Percentiles rank a stretch among this genome's conserved stretches.
Evolutionary conservation across 345 rosid species (phyloP).

Genomic region (Gossypium anomalum): DNA sequence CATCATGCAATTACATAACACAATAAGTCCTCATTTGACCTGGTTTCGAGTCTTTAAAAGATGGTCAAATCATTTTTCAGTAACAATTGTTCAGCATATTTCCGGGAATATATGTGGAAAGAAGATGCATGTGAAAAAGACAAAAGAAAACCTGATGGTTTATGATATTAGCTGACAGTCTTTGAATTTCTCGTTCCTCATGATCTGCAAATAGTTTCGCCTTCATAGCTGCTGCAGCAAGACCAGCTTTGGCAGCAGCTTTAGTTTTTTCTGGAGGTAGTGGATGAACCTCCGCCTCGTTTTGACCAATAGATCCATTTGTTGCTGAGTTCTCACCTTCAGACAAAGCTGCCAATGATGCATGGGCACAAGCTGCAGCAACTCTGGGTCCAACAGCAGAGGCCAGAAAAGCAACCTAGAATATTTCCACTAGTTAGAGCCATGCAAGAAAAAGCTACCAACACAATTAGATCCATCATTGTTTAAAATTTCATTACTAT

Average conservation of each 20-base stretch:
- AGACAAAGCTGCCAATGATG: conserved; percentile 72
- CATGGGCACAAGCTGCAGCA: conserved; percentile 98
- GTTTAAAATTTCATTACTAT: background rate
- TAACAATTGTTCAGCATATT: conserved; percentile 1
- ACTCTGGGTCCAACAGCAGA: conserved; percentile 97
- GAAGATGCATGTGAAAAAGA: background rate
- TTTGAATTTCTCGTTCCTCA: conserved; percentile 97
- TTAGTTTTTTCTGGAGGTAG: conserved; percentile 61
- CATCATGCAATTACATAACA: background rate
- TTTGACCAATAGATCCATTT: conserved; percentile 40
- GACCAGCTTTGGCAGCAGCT: conserved; percentile 82
- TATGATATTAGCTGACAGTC: conserved; percentile 86
- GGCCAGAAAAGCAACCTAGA: conserved; percentile 92
- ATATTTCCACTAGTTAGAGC: conserved; percentile 22
- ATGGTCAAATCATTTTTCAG: background rate
- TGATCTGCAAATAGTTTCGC: conserved; percentile 98
- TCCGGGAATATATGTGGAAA: background rate
- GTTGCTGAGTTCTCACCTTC: conserved; percentile 38
- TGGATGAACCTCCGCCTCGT: conserved; percentile 41
- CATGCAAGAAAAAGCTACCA: background rate
- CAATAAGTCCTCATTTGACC: background rate
- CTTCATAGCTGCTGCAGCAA: conserved; percentile 93
- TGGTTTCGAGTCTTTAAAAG: background rate
- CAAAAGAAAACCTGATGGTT: conserved; percentile 72
- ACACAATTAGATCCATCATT: background rate